Evolutionary conservation across 106 monocot species (phyloP), one percentile per base, ranked within the genome.

Genomic region (Dactylorhiza incarnata): DNA sequence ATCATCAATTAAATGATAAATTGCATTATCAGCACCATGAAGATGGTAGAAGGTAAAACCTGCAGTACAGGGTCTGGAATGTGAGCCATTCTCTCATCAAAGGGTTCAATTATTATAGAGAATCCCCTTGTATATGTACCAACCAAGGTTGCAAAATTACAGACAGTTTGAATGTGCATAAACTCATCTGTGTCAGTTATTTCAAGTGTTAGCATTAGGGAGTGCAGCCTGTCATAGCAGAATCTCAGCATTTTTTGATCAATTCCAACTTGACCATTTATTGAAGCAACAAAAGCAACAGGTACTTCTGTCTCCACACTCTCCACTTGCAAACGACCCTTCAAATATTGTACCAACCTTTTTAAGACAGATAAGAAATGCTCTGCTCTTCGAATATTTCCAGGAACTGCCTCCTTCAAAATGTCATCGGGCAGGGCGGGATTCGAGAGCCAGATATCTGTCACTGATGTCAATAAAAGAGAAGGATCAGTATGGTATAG

Each of bases 201-300:
- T 76, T 99, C 97, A 65, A 99, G 86, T 0, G 97, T 99, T 54
- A 91, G 82, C 94, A 99, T 92, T 23, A 92, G 86, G 14, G 94
- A 94, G 74, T 94, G 83, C 73, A 99, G 71, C 7, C 91, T 81
- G 62, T 99, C 99, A 67, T 99, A 94, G 77, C 91, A 99, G 73
- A 99, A 99, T 78, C 82, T 94, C n/a, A 99, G 86, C 94, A 94
- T 99, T 84, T 99, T 99, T 82, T 99, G 91, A 74, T 99, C 94
- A 65, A 94, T 99, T 81, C 94, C 94, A 81, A 94, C 94, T 61
- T 99, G 91, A 49, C 79, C 80, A 81, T 83, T 77, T 25, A 99
- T 74, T 55, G 86, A 85, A 68, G 87, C 78, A 80, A 91, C 89
- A 86, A 99, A 99, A 9, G 75, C 77, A 62, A 99, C 91, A 46